Evolutionary conservation across 768 basidiomycete species (phyloP).

Genomic region (Cytidiella melzeri): DNA sequence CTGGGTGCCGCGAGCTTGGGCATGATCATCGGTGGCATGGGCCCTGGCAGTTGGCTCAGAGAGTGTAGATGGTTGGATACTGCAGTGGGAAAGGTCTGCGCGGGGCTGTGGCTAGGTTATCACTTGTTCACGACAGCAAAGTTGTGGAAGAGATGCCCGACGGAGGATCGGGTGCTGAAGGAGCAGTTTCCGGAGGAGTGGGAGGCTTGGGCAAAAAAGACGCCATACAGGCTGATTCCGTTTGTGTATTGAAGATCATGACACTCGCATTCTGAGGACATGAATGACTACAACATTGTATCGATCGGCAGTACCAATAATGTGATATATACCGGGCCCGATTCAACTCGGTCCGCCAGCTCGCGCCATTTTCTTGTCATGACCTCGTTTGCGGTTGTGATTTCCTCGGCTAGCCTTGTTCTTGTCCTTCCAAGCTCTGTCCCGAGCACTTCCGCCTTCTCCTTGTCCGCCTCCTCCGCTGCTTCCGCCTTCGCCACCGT

Average conservation of each 20-base stretch:
- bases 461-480: constrained; percentile 33
- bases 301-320: too few relatives aligned
- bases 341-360: constrained; percentile 35
- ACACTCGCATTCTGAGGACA: too few relatives aligned
- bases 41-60: constrained; percentile 7
- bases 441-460: constrained; percentile 37
- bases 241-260: constrained; percentile 1
- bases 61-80: constrained; percentile 3
- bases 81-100: not conserved
- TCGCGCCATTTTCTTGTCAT: constrained; percentile 83
- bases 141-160: not conserved
- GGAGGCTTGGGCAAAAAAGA: not conserved
- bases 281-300: too few relatives aligned
- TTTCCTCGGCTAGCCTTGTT: constrained; percentile 70
- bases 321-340: too few relatives aligned
- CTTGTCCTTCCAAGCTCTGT: constrained; percentile 70
- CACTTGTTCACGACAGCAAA: not conserved
- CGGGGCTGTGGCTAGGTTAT: not conserved
- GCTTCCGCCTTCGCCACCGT: constrained; percentile 31
- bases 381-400: constrained; percentile 73
- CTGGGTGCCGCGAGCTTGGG: constrained; percentile 5
- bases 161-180: not conserved
- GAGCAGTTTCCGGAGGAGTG: not conserved
- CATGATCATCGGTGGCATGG: not conserved
- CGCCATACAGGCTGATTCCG: constrained; percentile 3